Conservation (phyloP, 2,329 filamentous ascomycete species). For the Xylaria polymorpha region DNA sequence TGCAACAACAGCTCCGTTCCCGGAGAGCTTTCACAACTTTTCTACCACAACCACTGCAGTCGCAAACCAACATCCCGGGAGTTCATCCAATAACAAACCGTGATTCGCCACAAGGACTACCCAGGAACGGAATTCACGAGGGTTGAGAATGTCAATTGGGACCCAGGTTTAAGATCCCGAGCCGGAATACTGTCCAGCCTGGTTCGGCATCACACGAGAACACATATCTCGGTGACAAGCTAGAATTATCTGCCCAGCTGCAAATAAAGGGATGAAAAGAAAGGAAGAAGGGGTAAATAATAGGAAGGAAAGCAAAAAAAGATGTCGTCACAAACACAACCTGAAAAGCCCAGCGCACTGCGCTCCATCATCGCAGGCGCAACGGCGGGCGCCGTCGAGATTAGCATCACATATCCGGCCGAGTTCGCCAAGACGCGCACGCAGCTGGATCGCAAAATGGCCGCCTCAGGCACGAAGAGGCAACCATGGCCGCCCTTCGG, state of each 20-base stretch:
- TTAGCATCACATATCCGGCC: slow-evolving; percentile 84
- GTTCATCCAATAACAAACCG: not conserved
- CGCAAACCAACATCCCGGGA: not conserved
- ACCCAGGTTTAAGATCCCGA: not conserved
- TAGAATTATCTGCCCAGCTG: not conserved
- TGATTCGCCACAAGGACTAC: not conserved
- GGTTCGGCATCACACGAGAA: not conserved
- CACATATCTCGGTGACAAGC: slow-evolving; percentile 1
- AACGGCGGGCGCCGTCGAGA: slow-evolving; percentile 94
- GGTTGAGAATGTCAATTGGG: not conserved
- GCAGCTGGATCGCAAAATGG: slow-evolving; percentile 87
- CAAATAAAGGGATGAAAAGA: not conserved
- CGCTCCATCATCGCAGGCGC: slow-evolving; percentile 93
- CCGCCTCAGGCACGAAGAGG: slow-evolving; percentile 86
- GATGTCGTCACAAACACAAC: slow-evolving; percentile 41
- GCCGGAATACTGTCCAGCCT: not conserved
- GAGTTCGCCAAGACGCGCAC: slow-evolving; percentile 95
- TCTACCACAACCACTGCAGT: not conserved
- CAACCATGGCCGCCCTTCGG: slow-evolving; percentile 96
- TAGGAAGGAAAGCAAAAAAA: not conserved
- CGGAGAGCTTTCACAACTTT: slow-evolving; percentile 33
- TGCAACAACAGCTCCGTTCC: slow-evolving; percentile 29
- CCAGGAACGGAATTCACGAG: not conserved
- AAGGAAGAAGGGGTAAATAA: not conserved
- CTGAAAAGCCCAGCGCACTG: slow-evolving; percentile 76